Base-by-base conservation (phyloP, 768 basidiomycete genomes). In the Lentinula lateritia region DNA sequence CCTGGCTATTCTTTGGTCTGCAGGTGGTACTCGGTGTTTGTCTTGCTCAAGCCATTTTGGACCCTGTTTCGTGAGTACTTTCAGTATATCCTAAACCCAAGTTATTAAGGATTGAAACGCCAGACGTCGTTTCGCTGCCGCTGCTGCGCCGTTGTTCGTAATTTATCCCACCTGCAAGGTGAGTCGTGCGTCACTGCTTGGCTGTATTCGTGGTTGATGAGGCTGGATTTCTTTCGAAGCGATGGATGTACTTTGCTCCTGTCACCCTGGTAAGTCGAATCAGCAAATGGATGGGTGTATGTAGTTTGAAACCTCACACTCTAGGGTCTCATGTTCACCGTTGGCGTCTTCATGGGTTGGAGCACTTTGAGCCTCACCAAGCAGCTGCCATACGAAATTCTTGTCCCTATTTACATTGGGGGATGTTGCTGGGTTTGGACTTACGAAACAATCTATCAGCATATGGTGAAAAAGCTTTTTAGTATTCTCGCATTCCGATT, bases 131-230 rank as follows among this genome's bases (percentile, higher is more conserved):
- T n/a, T 53, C 35, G 52, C 52, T 38, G 32, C 35, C 12, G 6
- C 20, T 18, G 50, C 50, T 28, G 50, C 50, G 16, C 72, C 73
- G 9, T 48, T 74, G 23, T 74, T 69, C 59, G 63, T 74, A 15
- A 67, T 74, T 32, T 74, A 74, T 62, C 73, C 72, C 1, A 74
- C 73, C 9, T 74, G 71, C 66, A 74, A 74, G 67, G 70, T 71
- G 59, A 6, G 6, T 55, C 2, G 15, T 35, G 9, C 5, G 13
- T 8, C 15, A 23, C 7, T 52, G 15, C 6, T 35, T 28, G 8
- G 23, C 28, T 18, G n/a, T 7, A 12, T 18, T 35, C 9, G 13
- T 20, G 9, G 8, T 5, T 48, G 5, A 20, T 3, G 6, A 20
- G 1, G 13, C 8, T 41, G 20, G 46, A 28, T 50, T 15, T n/a